Conservation (phyloP, 495 filamentous ascomycete genomes). For the Tuber brumale region DNA sequence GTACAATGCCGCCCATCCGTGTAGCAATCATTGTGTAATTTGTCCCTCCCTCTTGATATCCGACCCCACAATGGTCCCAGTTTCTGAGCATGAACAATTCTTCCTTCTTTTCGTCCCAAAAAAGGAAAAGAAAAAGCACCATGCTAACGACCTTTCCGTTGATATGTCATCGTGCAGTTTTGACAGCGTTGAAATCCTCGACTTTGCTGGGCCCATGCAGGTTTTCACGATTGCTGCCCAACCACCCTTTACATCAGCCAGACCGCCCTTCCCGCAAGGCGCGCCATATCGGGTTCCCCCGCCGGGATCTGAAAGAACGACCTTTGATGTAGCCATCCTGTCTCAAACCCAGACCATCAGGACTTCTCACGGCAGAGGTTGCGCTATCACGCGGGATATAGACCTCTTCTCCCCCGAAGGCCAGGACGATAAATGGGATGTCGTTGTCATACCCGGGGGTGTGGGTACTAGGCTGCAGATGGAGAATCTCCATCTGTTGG, state of each 20-base stretch:
- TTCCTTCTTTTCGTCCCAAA: not conserved
- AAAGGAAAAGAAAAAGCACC: not conserved
- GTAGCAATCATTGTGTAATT: conserved; percentile 30
- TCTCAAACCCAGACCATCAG: conserved; percentile 18
- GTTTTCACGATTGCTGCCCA: conserved; percentile 20
- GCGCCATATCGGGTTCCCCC: not conserved
- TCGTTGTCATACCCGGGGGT: conserved; percentile 23
- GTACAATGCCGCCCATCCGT: conserved; percentile 23
- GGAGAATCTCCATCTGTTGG: conserved; percentile 17
- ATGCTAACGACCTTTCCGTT: not conserved
- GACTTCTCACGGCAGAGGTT: conserved; percentile 26
- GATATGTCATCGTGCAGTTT: conserved; percentile 11
- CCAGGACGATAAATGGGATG: conserved; percentile 21
- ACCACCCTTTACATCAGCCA: conserved; percentile 9
- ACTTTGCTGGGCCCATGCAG: conserved; percentile 24
- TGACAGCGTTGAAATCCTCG: conserved; percentile 19
- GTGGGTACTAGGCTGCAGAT: conserved; percentile 19
- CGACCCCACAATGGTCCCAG: not conserved
- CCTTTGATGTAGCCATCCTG: conserved; percentile 26
- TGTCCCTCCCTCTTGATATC: not conserved
- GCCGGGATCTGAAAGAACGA: conserved; percentile 6
- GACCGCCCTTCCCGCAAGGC: conserved; percentile 1
- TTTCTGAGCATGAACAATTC: not conserved
- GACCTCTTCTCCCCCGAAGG: conserved; percentile 24
- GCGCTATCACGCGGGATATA: conserved; percentile 18